phyloP scores from a whole-genome alignment of 1,284 basidiomycete genomes.

The Apiotrichum akiyoshidainum region DNA sequence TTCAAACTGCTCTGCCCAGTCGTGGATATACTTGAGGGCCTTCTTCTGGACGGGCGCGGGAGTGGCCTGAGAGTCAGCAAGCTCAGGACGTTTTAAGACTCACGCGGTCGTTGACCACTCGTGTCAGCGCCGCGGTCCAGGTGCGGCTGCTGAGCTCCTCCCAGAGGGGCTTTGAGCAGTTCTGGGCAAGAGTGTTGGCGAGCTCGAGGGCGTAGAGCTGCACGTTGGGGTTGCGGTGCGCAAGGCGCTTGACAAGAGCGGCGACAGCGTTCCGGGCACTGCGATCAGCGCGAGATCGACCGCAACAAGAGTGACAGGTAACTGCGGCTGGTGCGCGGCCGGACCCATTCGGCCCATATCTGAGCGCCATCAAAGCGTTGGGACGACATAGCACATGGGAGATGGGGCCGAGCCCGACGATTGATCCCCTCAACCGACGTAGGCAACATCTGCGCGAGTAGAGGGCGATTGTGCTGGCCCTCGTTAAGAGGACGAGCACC shows the following conservation, averaged over 20 bases:
- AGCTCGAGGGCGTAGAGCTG: slow-evolving; percentile 89
- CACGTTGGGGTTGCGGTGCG: slow-evolving; percentile 93
- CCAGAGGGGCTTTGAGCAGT: slow-evolving; percentile 76
- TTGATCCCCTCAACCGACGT: no score
- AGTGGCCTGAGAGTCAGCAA: slow-evolving; percentile 61
- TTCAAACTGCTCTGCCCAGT: slow-evolving; percentile 84
- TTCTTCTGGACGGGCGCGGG: slow-evolving; percentile 82
- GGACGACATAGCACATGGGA: no score
- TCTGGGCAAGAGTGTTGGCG: slow-evolving; percentile 84
- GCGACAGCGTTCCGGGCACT: slow-evolving; percentile 84
- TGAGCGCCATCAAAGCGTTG: no score
- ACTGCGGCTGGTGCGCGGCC: neutral
- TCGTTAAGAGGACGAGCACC: no score
- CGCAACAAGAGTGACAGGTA: neutral
- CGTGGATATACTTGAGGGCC: slow-evolving; percentile 68
- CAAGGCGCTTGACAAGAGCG: slow-evolving; percentile 81
- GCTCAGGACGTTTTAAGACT: slow-evolving; percentile 33
- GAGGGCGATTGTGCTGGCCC: no score
- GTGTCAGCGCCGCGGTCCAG: slow-evolving; percentile 84
- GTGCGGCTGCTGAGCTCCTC: slow-evolving; percentile 83
- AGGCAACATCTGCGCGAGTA: no score
- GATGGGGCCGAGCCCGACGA: no score
- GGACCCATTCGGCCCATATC: no score
- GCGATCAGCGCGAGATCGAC: slow-evolving; percentile 8
- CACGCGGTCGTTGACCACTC: slow-evolving; percentile 82